phyloP scores from a whole-genome alignment of 768 basidiomycete species.

The Termitomyces sp. region DNA sequence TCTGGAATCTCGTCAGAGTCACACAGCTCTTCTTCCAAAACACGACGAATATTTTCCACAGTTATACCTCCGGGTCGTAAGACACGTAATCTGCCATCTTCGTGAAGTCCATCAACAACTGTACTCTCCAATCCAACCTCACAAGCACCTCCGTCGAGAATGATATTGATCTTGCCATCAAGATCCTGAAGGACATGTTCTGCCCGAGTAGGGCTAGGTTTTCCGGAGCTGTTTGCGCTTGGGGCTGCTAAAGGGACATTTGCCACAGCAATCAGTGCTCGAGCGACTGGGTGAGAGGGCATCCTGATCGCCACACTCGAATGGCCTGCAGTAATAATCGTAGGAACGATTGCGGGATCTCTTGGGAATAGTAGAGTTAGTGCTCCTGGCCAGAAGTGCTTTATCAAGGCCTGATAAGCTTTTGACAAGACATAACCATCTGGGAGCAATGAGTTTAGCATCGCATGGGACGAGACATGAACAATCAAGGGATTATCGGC shows the following conservation, averaged over 20 bases:
- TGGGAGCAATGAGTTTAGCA: slow-evolving; percentile 80
- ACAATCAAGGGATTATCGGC: slow-evolving; percentile 97
- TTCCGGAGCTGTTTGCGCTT: slow-evolving; percentile 91
- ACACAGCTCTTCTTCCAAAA: slow-evolving; percentile 40
- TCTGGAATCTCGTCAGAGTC: slow-evolving; percentile 35
- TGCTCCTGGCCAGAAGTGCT: slow-evolving; percentile 92
- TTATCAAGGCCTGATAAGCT: slow-evolving; percentile 72
- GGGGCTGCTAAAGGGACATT: slow-evolving; percentile 87
- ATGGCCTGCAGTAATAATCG: slow-evolving; percentile 77
- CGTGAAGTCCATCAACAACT: slow-evolving; percentile 83
- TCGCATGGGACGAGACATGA: slow-evolving; percentile 81
- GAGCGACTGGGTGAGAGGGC: slow-evolving; percentile 91
- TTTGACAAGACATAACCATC: slow-evolving; percentile 53
- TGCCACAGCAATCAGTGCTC: slow-evolving; percentile 77
- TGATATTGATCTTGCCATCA: slow-evolving; percentile 64
- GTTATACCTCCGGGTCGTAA: slow-evolving; percentile 91
- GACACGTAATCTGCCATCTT: slow-evolving; percentile 74
- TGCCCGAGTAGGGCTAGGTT: slow-evolving; percentile 90
- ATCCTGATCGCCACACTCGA: slow-evolving; percentile 87
- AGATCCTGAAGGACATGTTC: slow-evolving; percentile 83
- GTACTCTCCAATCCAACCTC: slow-evolving; percentile 93
- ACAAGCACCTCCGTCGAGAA: slow-evolving; percentile 92
- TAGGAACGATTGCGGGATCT: slow-evolving; percentile 55
- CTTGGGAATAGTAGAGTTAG: slow-evolving; percentile 89
- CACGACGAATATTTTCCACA: slow-evolving; percentile 77